phyloP scores from a whole-genome alignment of 2,329 filamentous ascomycete genomes.

The Lecanoromycetidae sp. region DNA sequence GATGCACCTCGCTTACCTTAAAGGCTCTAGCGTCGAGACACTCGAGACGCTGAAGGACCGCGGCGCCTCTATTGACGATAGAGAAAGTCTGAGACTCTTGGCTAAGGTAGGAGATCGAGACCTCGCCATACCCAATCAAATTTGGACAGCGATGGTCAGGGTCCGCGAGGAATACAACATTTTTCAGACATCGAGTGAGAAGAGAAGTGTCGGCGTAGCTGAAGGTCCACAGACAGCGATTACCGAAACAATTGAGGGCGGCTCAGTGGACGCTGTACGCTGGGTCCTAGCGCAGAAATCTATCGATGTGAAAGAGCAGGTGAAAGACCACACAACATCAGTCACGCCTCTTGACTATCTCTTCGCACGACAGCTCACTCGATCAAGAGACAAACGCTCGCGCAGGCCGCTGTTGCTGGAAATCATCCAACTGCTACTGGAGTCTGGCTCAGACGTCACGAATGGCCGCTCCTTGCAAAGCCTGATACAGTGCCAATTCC shows the following conservation, averaged over 20 bases:
- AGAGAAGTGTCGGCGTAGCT: background rate
- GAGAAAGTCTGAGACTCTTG: background rate
- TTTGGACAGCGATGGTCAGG: slow-evolving; percentile 3
- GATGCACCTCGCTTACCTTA: slow-evolving; percentile 6
- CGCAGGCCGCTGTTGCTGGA: background rate
- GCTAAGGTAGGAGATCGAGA: background rate
- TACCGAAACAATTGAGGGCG: slow-evolving; percentile 1
- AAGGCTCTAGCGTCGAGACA: background rate
- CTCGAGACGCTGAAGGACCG: background rate
- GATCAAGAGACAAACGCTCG: slow-evolving; percentile 1
- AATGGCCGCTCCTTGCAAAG: too few species aligned
- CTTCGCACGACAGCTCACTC: slow-evolving; percentile 2
- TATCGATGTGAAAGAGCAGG: background rate
- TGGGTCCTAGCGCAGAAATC: background rate
- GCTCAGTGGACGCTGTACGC: background rate
- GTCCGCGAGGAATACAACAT: slow-evolving; percentile 6
- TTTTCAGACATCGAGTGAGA: background rate
- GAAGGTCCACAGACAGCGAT: slow-evolving; percentile 6
- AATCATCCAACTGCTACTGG: background rate
- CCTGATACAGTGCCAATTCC: too few species aligned
- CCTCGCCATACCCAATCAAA: background rate
- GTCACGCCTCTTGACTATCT: slow-evolving; percentile 6
- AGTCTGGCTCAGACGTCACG: background rate
- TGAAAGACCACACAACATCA: background rate
- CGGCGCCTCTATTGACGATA: background rate